Evolutionary conservation across 1,139 yeast genomes (phyloP).

Genomic region (Pneumocystis carinii): DNA sequence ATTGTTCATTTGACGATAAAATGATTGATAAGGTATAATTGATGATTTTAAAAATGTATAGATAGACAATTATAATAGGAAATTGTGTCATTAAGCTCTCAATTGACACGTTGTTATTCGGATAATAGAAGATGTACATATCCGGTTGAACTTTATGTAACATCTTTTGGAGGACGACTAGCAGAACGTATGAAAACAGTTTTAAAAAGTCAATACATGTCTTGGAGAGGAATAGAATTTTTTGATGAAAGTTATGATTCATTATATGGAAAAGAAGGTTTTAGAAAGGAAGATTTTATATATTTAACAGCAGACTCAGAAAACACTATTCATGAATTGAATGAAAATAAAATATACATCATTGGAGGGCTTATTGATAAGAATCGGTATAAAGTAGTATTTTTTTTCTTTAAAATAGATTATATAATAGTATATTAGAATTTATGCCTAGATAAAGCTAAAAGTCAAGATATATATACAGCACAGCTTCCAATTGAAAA

Average conservation of each 20-base stretch:
- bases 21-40: constrained; percentile 46
- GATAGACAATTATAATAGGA: constrained; percentile 27
- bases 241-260: constrained; percentile 31
- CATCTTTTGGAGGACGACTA: constrained; percentile 54
- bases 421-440: constrained; percentile 18
- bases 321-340: constrained; percentile 44
- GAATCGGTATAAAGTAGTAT: constrained; percentile 56
- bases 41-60: background rate
- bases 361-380: constrained; percentile 96
- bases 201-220: constrained; percentile 38
- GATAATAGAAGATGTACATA: constrained; percentile 50
- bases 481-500: constrained; percentile 80
- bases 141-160: constrained; percentile 45
- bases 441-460: constrained; percentile 71
- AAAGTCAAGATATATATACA: constrained; percentile 51
- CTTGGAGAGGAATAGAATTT: constrained; percentile 55
- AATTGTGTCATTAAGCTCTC: constrained; percentile 60
- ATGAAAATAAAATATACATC: constrained; percentile 59
- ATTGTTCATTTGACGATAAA: constrained; percentile 78
- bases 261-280: constrained; percentile 18
- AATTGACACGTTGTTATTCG: constrained; percentile 68
- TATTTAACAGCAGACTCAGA: constrained; percentile 84
- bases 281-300: constrained; percentile 31
- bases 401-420: background rate
- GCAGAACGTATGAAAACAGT: constrained; percentile 53